Percentiles rank a stretch among this genome's conserved stretches.
phyloP scores from a whole-genome alignment of 768 basidiomycete genomes.

The Chlorophyllum brunneum region DNA sequence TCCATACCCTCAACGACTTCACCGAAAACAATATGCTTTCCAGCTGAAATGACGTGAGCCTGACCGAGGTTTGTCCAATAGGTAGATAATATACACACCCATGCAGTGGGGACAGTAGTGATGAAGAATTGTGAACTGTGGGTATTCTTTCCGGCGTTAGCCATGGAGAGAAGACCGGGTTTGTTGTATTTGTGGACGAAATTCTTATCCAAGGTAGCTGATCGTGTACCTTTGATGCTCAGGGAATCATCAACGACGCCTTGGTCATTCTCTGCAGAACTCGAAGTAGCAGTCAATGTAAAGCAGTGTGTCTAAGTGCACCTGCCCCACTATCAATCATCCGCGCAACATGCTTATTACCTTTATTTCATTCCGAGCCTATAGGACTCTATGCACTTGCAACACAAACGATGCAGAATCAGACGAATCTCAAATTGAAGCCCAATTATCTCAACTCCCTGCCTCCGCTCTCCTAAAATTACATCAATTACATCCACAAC shows the following conservation, averaged over 20 bases:
- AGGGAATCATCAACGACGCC: slow-evolving; percentile 35
- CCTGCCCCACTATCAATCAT: slow-evolving; percentile 40
- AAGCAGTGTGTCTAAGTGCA: slow-evolving; percentile 45
- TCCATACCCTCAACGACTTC: slow-evolving; percentile 64
- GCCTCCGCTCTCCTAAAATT: background rate
- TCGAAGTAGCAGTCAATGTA: slow-evolving; percentile 34
- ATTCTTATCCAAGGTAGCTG: slow-evolving; percentile 70
- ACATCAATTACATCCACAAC: background rate
- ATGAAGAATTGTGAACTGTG: slow-evolving; percentile 87
- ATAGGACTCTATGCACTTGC: slow-evolving; percentile 46
- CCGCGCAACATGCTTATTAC: slow-evolving; percentile 37
- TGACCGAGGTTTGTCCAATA: background rate
- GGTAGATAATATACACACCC: slow-evolving; percentile 33
- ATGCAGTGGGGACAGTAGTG: slow-evolving; percentile 67
- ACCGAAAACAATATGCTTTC: slow-evolving; percentile 69
- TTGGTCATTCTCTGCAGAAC: slow-evolving; percentile 37
- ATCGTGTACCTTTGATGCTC: slow-evolving; percentile 33
- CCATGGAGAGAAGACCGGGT: slow-evolving; percentile 69
- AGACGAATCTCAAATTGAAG: slow-evolving; percentile 6
- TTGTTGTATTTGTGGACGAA: slow-evolving; percentile 68
- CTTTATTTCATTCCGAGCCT: slow-evolving; percentile 38
- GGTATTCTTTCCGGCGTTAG: slow-evolving; percentile 80
- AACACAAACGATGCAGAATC: slow-evolving; percentile 43
- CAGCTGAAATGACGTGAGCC: slow-evolving; percentile 29
- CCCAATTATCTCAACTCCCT: background rate